Base-by-base conservation (phyloP, 768 basidiomycete species). In the Stropharia rugosoannulata region DNA sequence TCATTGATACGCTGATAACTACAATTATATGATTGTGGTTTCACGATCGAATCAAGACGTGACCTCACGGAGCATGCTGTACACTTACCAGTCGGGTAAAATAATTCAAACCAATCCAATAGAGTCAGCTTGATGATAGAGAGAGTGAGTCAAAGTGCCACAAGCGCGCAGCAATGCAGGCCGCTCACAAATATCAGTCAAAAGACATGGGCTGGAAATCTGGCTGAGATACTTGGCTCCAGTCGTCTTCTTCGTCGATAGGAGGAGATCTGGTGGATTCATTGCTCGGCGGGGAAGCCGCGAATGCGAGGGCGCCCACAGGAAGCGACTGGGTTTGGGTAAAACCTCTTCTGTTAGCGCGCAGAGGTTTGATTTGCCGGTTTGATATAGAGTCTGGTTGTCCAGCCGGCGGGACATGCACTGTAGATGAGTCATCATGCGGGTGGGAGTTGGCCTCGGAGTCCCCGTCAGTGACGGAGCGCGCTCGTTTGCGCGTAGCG, bases 301-400 rank as follows among this genome's bases (percentile, higher is more conserved):
- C 55, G 51, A 66, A 54, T 29, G 49, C 35, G 27, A 72, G 60
- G 8, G 64, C 50, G 25, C 67, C 67, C 37, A 35, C 64, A 35
- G 77, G 77, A 48, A 80, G 64, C 42, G 77, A 78, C 32, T 64
- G 73, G 5, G 73, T 73, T 41, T 67, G 62, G 59, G 68, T 51
- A 59, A 76, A 60, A 25, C 65, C 54, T 42, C 69, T 70, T 48
- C 67, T 68, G 8, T 70, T 65, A 49, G 67, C 73, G 54, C 71
- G 70, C 32, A 81, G 66, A 49, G 79, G 71, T 55, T 75, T 81
- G 5, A 77, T 71, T 50, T 71, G 72, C 57, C 75, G 66, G 22
- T 45, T 49, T 29, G 55, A 25, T 37, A 15, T 44, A 39, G 51
- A 13, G 43, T 51, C 45, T 22, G 15, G 1, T 32, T 6, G n/a